phyloP scores from a whole-genome alignment of 1,284 basidiomycete genomes.

The Cutaneotrichosporon cutaneum region DNA sequence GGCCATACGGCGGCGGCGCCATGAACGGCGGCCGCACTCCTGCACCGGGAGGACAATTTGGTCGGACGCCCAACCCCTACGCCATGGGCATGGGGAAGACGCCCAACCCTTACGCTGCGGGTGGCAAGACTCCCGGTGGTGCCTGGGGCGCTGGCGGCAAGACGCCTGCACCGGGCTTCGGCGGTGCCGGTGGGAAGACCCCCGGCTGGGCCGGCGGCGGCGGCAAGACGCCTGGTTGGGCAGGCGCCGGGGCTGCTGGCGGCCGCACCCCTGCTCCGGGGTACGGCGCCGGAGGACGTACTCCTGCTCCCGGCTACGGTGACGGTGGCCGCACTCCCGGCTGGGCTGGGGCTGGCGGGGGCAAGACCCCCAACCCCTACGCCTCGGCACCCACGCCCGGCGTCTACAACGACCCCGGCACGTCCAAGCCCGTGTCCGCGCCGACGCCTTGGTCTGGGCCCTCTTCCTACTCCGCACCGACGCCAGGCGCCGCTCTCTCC shows the following conservation, averaged over 20 bases:
- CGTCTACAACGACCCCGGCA: conserved; percentile 36
- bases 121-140: conserved; percentile 57
- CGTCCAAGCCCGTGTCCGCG: conserved; percentile 41
- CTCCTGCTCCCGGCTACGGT: conserved; percentile 33
- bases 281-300: conserved; percentile 32
- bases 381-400: conserved; percentile 45
- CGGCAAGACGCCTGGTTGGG: conserved; percentile 60
- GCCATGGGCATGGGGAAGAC: conserved; percentile 55
- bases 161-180: conserved; percentile 59
- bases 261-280: conserved; percentile 40
- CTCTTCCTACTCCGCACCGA: conserved; percentile 41
- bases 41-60: conserved; percentile 49
- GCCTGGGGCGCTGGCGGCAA: conserved; percentile 50
- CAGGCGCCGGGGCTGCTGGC: conserved; percentile 47
- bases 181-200: conserved; percentile 57
- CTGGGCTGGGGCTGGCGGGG: conserved; percentile 29
- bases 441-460: conserved; percentile 57
- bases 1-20: conserved; percentile 38
- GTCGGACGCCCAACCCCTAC: conserved; percentile 71
- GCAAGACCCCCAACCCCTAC: conserved; percentile 63
- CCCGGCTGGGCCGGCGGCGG: conserved; percentile 58
- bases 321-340: conserved; percentile 52
- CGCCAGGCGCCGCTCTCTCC: conserved; percentile 40
- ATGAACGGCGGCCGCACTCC: conserved; percentile 39
- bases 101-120: conserved; percentile 52